A percentile compares a stretch with the other conserved stretches of the same genome.
Conservation (phyloP, 1,284 basidiomycete genomes). For the Moniliella sp. region DNA sequence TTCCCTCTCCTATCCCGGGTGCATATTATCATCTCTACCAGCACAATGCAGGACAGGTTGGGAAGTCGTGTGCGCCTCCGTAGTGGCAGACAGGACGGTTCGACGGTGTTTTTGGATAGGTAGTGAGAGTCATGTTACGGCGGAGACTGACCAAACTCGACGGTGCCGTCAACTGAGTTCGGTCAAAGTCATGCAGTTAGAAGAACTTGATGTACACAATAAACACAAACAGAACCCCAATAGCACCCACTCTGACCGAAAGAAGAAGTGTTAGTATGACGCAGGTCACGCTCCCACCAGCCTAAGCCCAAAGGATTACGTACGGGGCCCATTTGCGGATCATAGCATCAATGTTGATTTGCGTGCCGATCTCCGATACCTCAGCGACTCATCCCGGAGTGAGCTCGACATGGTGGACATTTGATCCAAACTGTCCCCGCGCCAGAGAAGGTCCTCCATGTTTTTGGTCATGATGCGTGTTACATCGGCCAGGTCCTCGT, state of each 20-base stretch:
- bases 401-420: constrained; percentile 96
- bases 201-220: constrained; percentile 76
- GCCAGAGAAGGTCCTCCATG: constrained; percentile 95
- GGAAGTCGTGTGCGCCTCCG: no score
- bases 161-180: no score
- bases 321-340: constrained; percentile 82
- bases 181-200: no score
- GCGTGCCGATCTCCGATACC: constrained; percentile 80
- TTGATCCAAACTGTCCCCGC: constrained; percentile 80
- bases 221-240: constrained; percentile 44
- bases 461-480: constrained; percentile 99
- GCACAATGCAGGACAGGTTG: no score
- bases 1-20: no score
- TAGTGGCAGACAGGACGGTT: no score
- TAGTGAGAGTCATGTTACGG: no score
- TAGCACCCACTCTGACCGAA: constrained; percentile 14
- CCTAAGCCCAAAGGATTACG: constrained; percentile 20
- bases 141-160: no score
- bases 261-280: neutral
- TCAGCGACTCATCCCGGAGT: constrained; percentile 85
- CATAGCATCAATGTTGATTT: constrained; percentile 81
- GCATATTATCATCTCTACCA: no score
- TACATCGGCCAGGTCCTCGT: constrained; percentile 88
- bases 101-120: no score
- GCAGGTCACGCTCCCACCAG: neutral